Percentiles rank a stretch among this genome's conserved stretches.
Conservation (phyloP, 345 rosid genomes). For the Salix purpurea region DNA sequence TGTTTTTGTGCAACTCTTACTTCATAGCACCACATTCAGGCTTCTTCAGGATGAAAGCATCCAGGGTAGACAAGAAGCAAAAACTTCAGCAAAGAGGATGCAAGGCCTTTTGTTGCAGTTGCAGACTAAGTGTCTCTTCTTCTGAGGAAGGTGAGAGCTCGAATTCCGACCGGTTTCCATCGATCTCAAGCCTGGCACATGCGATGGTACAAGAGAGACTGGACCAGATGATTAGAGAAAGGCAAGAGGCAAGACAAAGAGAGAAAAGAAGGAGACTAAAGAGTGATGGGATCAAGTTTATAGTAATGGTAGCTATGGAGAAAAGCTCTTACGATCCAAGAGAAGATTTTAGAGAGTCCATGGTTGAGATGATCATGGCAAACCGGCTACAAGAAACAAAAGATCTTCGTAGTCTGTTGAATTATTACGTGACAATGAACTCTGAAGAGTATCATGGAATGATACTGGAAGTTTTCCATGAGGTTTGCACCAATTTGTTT, state of each 20-base stretch:
- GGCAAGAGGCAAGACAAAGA: constrained; percentile 33
- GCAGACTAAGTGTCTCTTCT: constrained; percentile 71
- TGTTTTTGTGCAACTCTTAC: constrained; percentile 18
- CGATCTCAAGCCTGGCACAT: constrained; percentile 74
- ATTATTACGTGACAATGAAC: constrained; percentile 77
- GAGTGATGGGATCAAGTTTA: constrained; percentile 41
- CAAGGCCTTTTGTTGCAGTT: constrained; percentile 62
- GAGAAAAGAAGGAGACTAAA: constrained; percentile 33
- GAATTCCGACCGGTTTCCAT: constrained; percentile 36
- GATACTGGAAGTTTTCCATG: constrained; percentile 72
- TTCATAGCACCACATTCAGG: constrained; percentile 12
- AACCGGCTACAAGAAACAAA: constrained; percentile 56
- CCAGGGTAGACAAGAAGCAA: constrained; percentile 34
- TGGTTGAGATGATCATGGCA: constrained; percentile 69
- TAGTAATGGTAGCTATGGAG: constrained; percentile 87
- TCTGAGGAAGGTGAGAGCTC: constrained; percentile 48
- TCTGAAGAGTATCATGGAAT: constrained; percentile 49
- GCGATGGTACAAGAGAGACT: constrained; percentile 86
- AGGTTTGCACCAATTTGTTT: constrained; percentile 72
- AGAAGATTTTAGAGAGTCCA: constrained; percentile 73
- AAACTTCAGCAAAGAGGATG: constrained; percentile 49
- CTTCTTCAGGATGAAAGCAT: constrained; percentile 24
- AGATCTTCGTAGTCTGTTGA: constrained; percentile 73
- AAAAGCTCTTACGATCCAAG: constrained; percentile 69
- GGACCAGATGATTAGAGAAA: constrained; percentile 69